Conservation (phyloP, 2,329 filamentous ascomycete genomes). For the Fusarium foetens region DNA sequence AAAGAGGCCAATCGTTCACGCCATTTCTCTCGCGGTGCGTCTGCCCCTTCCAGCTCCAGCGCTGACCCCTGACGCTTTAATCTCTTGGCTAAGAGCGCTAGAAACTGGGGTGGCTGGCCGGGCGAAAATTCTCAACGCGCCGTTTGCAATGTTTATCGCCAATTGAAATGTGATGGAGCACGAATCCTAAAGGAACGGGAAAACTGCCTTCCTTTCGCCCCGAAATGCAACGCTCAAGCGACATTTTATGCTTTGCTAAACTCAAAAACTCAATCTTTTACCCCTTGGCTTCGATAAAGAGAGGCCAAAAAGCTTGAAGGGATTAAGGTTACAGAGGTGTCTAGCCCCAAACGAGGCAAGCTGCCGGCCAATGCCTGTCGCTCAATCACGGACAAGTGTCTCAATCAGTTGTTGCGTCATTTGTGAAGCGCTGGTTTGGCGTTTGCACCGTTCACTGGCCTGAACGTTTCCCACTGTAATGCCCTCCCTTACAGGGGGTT, state of each 20-base stretch:
- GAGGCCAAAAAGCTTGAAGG: constrained; percentile 25
- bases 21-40: neutral
- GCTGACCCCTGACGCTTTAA: neutral
- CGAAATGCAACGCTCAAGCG: neutral
- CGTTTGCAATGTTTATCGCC: neutral
- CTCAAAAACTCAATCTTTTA: neutral
- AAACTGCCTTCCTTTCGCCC: neutral
- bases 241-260: neutral
- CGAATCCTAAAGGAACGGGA: neutral
- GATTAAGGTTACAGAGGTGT: constrained; percentile 29
- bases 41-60: constrained; percentile 16
- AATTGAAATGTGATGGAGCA: neutral
- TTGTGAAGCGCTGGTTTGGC: neutral
- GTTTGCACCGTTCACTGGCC: neutral
- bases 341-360: constrained; percentile 33
- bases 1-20: neutral
- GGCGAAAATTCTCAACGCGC: neutral
- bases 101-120: neutral
- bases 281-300: neutral
- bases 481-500: constrained; percentile 1
- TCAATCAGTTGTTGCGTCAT: constrained; percentile 23
- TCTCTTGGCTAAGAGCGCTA: constrained; percentile 14
- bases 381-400: neutral
- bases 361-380: constrained; percentile 10
- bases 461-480: neutral